Percentiles rank a stretch among this genome's conserved stretches.
phyloP scores from a whole-genome alignment of 441 rosid genomes.

The California macrophylla region DNA sequence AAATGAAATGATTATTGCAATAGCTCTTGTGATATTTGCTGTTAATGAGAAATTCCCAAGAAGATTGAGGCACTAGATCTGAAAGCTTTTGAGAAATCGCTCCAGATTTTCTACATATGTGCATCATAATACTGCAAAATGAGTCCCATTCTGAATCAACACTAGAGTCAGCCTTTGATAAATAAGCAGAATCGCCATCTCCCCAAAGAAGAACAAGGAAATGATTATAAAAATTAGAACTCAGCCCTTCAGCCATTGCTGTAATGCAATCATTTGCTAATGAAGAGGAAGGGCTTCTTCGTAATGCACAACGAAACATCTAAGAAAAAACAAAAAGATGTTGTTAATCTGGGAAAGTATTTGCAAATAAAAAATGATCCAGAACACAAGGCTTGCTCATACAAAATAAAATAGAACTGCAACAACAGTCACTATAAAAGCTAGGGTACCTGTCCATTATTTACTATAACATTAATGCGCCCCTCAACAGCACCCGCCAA shows the following conservation, averaged over 20 bases:
- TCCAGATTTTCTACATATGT: conserved; percentile 48
- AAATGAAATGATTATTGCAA: conserved; percentile 33
- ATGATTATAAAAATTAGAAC: conserved; percentile 51
- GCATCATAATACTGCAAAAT: conserved; percentile 52
- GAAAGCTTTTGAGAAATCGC: conserved; percentile 30
- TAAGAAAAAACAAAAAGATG: conserved; percentile 24
- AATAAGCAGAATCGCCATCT: conserved; percentile 38
- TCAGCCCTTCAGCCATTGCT: conserved; percentile 86
- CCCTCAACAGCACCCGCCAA: conserved; percentile 82
- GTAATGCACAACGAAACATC: conserved; percentile 82
- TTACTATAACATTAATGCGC: conserved; percentile 63
- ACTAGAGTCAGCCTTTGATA: conserved; percentile 40
- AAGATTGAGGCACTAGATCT: conserved; percentile 31
- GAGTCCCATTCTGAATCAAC: conserved; percentile 71
- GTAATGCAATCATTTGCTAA: conserved; percentile 81
- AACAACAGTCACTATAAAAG: neutral
- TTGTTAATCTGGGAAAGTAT: conserved; percentile 4
- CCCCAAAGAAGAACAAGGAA: conserved; percentile 88
- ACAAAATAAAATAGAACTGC: neutral
- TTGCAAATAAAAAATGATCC: conserved; percentile 1
- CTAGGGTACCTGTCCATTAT: conserved; percentile 61
- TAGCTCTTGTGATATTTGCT: conserved; percentile 79
- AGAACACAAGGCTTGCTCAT: neutral
- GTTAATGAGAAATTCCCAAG: conserved; percentile 82
- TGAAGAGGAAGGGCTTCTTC: conserved; percentile 65